A percentile compares a stretch with the other conserved stretches of the same genome.
Conservation (phyloP, 2,329 filamentous ascomycete genomes). For the Chalara sp. region DNA sequence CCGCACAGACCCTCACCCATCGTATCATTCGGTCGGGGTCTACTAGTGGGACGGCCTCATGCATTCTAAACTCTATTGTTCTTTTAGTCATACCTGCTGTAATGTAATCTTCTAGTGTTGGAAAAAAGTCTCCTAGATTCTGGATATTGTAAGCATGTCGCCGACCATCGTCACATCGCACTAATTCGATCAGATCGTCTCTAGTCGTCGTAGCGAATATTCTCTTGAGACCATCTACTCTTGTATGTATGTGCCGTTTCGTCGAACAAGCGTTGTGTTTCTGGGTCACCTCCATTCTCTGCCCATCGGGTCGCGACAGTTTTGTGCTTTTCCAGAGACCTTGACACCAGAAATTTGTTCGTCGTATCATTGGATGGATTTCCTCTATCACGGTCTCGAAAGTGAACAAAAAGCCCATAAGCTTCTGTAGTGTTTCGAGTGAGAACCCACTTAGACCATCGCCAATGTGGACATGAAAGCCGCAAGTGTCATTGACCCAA, state of each 20-base stretch:
- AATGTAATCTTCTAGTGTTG: too few species aligned
- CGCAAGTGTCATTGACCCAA: slow-evolving; percentile 17
- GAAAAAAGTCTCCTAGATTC: too few species aligned
- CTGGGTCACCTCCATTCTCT: background rate
- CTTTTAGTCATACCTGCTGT: too few species aligned
- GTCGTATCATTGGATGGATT: slow-evolving; percentile 15
- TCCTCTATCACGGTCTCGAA: slow-evolving; percentile 23
- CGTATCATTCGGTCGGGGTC: too few species aligned
- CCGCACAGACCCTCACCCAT: too few species aligned
- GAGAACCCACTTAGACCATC: slow-evolving; percentile 17
- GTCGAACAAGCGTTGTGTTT: background rate
- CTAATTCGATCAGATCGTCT: too few species aligned
- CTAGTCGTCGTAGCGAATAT: too few species aligned
- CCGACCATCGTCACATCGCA: too few species aligned
- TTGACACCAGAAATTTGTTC: background rate
- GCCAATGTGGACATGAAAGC: slow-evolving; percentile 28
- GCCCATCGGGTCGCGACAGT: background rate
- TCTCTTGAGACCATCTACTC: background rate
- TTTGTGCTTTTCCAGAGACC: background rate
- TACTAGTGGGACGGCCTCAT: too few species aligned
- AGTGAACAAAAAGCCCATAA: slow-evolving; percentile 20
- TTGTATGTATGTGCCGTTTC: background rate
- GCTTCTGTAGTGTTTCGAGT: slow-evolving; percentile 19
- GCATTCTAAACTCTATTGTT: too few species aligned
- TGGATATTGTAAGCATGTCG: too few species aligned